Conservation (phyloP, 2,329 filamentous ascomycete species). For the Incumbomyces lentus region DNA sequence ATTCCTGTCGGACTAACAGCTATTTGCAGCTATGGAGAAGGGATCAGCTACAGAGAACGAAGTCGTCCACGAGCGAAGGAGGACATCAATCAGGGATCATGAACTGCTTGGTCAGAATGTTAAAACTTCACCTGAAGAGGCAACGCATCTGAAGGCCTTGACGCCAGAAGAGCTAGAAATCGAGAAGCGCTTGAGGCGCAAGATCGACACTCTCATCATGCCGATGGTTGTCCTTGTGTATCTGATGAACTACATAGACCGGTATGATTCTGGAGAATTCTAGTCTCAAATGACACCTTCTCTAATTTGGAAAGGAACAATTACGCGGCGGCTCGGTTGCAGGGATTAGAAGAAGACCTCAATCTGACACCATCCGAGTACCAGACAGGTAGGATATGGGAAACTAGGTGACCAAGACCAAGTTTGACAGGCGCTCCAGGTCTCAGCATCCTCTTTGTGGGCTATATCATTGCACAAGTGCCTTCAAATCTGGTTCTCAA, state of each 20-base stretch:
- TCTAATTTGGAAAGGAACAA: slow-evolving; percentile 7
- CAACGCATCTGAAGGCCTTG: slow-evolving; percentile 16
- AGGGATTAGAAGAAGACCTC: slow-evolving; percentile 11
- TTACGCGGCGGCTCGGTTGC: slow-evolving; percentile 12
- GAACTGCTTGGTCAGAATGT: slow-evolving; percentile 18
- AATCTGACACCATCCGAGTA: slow-evolving; percentile 4
- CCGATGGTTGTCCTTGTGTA: slow-evolving; percentile 43
- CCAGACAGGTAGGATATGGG: slow-evolving; percentile 19
- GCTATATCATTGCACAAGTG: slow-evolving; percentile 51
- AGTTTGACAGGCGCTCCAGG: slow-evolving; percentile 13
- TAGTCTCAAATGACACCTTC: not conserved
- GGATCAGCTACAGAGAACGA: not conserved
- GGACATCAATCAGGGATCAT: slow-evolving; percentile 9
- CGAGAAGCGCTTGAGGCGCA: slow-evolving; percentile 29
- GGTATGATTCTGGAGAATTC: not conserved
- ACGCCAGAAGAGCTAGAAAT: slow-evolving; percentile 25
- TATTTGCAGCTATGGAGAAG: not conserved
- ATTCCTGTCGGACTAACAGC: too few relatives aligned
- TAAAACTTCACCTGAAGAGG: slow-evolving; percentile 16
- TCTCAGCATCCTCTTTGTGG: slow-evolving; percentile 37
- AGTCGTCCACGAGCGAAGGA: not conserved
- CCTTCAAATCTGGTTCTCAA: slow-evolving; percentile 25
- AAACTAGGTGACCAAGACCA: too few relatives aligned
- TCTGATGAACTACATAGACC: slow-evolving; percentile 37
- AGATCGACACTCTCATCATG: slow-evolving; percentile 32